These are phyloP conservation scores for Quillaja saponaria DNA, from an alignment of 306 rosid species.

Conservation along the genomic window DNA sequence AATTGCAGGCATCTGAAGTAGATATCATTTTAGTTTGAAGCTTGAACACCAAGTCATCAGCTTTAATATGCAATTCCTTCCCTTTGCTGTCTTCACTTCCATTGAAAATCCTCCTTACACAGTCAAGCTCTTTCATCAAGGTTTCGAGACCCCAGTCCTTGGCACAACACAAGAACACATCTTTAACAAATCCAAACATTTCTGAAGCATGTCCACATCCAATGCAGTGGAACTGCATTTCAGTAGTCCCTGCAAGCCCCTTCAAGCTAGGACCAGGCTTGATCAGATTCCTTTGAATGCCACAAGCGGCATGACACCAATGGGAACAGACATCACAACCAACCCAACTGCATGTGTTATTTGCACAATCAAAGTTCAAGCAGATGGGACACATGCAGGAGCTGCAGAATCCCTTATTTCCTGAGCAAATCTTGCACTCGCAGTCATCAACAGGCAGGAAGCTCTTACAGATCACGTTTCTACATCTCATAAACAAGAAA, in stretches of 20 bases:
- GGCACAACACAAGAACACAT: slow-evolving; percentile 81
- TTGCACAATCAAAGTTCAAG: slow-evolving; percentile 94
- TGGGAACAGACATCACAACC: slow-evolving; percentile 97
- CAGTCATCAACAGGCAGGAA: slow-evolving; percentile 92
- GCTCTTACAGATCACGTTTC: slow-evolving; percentile 71
- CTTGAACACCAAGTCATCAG: slow-evolving; percentile 66
- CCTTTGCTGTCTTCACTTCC: slow-evolving; percentile 89
- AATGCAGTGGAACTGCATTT: slow-evolving; percentile 94
- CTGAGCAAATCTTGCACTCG: slow-evolving; percentile 90
- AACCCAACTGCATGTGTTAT: slow-evolving; percentile 93
- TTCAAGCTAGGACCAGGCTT: slow-evolving; percentile 91
- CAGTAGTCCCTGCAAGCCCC: slow-evolving; percentile 80
- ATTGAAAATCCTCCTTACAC: slow-evolving; percentile 80
- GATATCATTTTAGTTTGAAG: slow-evolving; percentile 65
- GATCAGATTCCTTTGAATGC: slow-evolving; percentile 76
- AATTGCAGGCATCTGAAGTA: slow-evolving; percentile 85
- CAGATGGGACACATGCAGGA: slow-evolving; percentile 96
- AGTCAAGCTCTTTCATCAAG: slow-evolving; percentile 82
- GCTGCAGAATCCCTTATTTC: slow-evolving; percentile 83
- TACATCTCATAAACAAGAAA: slow-evolving; percentile 77
- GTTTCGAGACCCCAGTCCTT: slow-evolving; percentile 91
- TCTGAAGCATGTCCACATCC: slow-evolving; percentile 91
- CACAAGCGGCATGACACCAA: slow-evolving; percentile 99
- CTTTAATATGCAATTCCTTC: slow-evolving; percentile 73
- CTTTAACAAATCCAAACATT: slow-evolving; percentile 98